Conservation (phyloP, 176 grass and related monocot species). For the Eremochloa ophiuroides region DNA sequence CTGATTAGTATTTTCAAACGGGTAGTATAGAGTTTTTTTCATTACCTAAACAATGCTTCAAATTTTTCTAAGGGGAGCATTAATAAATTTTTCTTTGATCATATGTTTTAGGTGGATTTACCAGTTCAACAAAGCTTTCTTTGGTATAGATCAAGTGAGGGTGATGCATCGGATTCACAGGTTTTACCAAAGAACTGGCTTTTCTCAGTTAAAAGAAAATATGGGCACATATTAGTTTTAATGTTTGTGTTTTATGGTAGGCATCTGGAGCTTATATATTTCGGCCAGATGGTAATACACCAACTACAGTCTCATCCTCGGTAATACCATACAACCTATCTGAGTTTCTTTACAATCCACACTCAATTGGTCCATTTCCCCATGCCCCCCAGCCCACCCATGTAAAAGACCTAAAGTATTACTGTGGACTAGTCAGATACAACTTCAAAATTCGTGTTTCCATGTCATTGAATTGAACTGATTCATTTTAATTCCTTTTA, state of each 20-base stretch:
- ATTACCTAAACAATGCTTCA: neutral
- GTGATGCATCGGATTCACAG: slow-evolving; percentile 58
- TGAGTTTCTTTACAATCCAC: neutral
- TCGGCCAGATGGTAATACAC: slow-evolving; percentile 64
- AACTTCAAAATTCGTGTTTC: neutral
- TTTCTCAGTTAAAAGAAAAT: neutral
- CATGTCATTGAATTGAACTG: neutral
- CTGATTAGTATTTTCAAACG: neutral
- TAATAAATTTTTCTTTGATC: neutral
- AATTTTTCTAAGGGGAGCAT: neutral
- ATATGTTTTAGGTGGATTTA: slow-evolving; percentile 62
- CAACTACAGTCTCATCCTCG: slow-evolving; percentile 49
- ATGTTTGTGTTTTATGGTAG: slow-evolving; percentile 31
- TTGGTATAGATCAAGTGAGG: slow-evolving; percentile 68
- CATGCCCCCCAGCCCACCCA: too few species aligned
- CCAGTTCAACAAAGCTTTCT: slow-evolving; percentile 77
- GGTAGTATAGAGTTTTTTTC: neutral
- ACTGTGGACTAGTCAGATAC: neutral
- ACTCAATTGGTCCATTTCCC: neutral
- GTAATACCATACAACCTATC: slow-evolving; percentile 31
- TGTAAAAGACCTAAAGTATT: too few species aligned
- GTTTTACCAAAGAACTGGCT: slow-evolving; percentile 30
- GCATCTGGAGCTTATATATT: slow-evolving; percentile 96
- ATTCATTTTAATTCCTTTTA: slow-evolving; percentile 13
- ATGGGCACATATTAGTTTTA: slow-evolving; percentile 1